phyloP scores from a whole-genome alignment of 1,284 basidiomycete genomes.

The Trichosporon sp. region DNA sequence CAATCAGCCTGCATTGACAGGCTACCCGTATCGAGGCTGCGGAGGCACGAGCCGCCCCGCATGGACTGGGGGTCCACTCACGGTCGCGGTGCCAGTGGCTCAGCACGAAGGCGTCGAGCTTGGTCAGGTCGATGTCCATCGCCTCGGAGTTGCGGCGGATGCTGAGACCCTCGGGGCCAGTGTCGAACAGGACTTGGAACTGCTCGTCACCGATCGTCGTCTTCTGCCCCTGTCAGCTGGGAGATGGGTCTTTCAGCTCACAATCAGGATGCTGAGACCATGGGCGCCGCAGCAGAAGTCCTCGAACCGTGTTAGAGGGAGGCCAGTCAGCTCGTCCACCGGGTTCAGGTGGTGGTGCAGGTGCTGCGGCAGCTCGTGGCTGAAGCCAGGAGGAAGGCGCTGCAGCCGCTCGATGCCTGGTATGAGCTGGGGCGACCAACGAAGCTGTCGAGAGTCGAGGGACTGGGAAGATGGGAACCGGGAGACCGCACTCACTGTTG shows the following conservation, averaged over 20 bases:
- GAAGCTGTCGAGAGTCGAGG: background rate
- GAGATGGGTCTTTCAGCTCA: conserved; percentile 42
- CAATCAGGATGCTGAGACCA: conserved; percentile 71
- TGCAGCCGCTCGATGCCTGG: conserved; percentile 59
- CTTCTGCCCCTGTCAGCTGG: conserved; percentile 21
- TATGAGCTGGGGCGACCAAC: background rate
- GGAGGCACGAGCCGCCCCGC: background rate
- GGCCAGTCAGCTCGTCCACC: conserved; percentile 57
- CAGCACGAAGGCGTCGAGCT: conserved; percentile 62
- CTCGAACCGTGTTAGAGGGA: conserved; percentile 66
- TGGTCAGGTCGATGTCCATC: conserved; percentile 57
- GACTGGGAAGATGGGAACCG: background rate
- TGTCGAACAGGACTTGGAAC: conserved; percentile 67
- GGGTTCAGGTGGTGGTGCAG: conserved; percentile 42
- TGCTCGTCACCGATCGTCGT: conserved; percentile 50
- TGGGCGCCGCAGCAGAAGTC: conserved; percentile 77
- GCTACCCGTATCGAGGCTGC: too few relatives aligned
- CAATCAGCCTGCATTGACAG: too few relatives aligned
- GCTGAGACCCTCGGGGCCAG: conserved; percentile 67
- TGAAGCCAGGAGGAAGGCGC: conserved; percentile 69
- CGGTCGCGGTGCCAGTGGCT: conserved; percentile 80
- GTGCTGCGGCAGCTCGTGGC: conserved; percentile 64
- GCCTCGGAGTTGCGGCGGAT: conserved; percentile 65
- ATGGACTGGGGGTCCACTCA: conserved; percentile 5
- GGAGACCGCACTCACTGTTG: conserved; percentile 25